Base-by-base conservation (phyloP, 176 grass and related monocot species). In the Calamus simplicifolius region DNA sequence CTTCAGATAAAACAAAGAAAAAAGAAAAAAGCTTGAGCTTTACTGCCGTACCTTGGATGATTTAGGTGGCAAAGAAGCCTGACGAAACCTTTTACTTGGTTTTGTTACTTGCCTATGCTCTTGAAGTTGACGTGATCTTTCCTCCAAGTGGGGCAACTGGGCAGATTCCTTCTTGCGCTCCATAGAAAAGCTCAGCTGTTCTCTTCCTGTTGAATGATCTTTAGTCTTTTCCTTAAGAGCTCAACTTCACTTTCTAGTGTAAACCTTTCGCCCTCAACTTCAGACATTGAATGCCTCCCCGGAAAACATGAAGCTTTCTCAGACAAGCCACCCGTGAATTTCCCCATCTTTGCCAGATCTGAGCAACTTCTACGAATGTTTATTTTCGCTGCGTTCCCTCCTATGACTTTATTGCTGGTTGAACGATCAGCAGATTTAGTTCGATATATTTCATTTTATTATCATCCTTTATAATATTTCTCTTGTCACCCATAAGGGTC, bases 51-150 rank as follows among this genome's bases (percentile, higher is more conserved):
- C 65, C 65, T 68, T 54, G 18, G 64, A 67, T 21, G 18, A 35
- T 38, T 38, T 38, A 18, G 48, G 25, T 26, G 52, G 65, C 35
- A 68, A 48, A 77, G 69, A 17, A 67, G 62, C 57, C 65, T 58
- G 56, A 3, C 63, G 59, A 51, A 77, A 70, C 28, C 56, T 68
- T 50, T 76, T 49, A 55, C 71, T 73, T 69, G 68, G 14, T 80
- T 91, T 79, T 25, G 84, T 75, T 50, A 67, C 70, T 70, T 72
- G 64, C 63, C 79, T 88, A 51, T 89, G 85, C 81, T 76, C 84
- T 49, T 85, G 68, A 69, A 92, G 84, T 71, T 92, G 87, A 57
- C 69, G 69, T 58, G 87, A 75, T 77, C 88, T 91, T 56, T 97
- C 92, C 75, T 88, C 79, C 43, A 85, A 71, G 27, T 85, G 76